Conservation (phyloP, 768 basidiomycete genomes). For the Suillus luteus region DNA sequence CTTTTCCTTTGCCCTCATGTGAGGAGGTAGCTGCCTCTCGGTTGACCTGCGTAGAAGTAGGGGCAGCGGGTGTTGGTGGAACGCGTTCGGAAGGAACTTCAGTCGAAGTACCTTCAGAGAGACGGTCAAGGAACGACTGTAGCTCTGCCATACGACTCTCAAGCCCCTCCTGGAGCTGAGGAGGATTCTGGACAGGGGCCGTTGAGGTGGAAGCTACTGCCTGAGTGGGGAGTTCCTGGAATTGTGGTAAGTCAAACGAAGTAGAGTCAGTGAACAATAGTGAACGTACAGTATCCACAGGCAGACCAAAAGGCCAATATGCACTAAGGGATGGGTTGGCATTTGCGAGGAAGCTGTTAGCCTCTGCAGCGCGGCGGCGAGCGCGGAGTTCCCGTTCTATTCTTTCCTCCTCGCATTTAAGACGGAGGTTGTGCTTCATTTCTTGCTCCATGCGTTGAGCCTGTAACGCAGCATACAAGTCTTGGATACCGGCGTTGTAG, state of each 20-base stretch:
- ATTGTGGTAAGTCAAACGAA: neutral
- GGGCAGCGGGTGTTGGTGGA: slow-evolving; percentile 8
- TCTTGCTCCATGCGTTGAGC: neutral
- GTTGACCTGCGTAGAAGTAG: neutral
- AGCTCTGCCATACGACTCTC: slow-evolving; percentile 8
- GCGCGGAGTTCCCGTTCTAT: neutral
- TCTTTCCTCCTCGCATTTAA: neutral
- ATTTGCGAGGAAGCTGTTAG: neutral
- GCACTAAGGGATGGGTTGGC: neutral
- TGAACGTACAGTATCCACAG: slow-evolving; percentile 8
- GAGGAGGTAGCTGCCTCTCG: slow-evolving; percentile 1
- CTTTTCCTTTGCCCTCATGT: slow-evolving; percentile 39
- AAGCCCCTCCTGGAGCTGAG: neutral
- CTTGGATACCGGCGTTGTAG: neutral
- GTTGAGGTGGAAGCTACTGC: neutral
- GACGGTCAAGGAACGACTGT: slow-evolving; percentile 1
- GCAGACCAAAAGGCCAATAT: neutral
- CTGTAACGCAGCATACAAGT: neutral
- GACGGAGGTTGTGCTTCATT: neutral
- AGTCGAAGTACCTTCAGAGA: neutral
- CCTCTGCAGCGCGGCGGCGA: neutral
- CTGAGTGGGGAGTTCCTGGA: neutral
- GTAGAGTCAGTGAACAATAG: neutral
- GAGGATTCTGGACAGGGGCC: neutral
- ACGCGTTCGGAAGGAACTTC: neutral